Evolutionary conservation across 306 rosid genomes (phyloP).

Genomic region (Trifolium dubium): DNA sequence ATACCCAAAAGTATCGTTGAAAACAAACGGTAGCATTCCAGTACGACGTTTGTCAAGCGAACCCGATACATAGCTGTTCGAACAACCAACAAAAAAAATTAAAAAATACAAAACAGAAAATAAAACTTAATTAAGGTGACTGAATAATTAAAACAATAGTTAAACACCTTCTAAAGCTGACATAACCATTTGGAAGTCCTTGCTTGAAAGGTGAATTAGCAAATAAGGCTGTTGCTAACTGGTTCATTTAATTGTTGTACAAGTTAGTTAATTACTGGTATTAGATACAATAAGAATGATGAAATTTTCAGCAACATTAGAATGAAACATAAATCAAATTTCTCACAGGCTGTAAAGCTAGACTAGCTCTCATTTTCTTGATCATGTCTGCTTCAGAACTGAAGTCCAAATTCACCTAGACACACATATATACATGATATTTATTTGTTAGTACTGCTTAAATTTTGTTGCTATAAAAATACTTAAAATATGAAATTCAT

Average conservation of each 20-base stretch:
- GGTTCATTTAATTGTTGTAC: slow-evolving; percentile 29
- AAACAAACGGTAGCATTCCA: slow-evolving; percentile 91
- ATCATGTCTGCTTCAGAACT: slow-evolving; percentile 86
- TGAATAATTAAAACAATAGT: background rate
- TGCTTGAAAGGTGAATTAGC: slow-evolving; percentile 46
- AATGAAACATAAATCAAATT: slow-evolving; percentile 11
- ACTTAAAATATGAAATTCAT: background rate
- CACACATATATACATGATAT: background rate
- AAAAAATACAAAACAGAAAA: background rate
- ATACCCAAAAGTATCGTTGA: slow-evolving; percentile 79
- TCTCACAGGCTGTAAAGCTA: slow-evolving; percentile 86
- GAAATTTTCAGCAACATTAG: slow-evolving; percentile 13
- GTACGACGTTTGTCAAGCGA: slow-evolving; percentile 49
- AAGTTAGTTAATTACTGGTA: background rate
- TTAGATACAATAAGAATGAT: slow-evolving; percentile 13
- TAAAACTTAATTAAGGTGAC: slow-evolving; percentile 9
- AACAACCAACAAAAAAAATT: background rate
- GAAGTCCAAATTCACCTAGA: slow-evolving; percentile 81
- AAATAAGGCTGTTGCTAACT: slow-evolving; percentile 68
- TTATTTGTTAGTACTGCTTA: background rate
- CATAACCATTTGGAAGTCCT: slow-evolving; percentile 62
- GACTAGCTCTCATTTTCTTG: slow-evolving; percentile 72
- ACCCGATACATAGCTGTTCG: slow-evolving; percentile 10
- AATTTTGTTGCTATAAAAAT: background rate
- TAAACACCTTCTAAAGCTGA: slow-evolving; percentile 49